phyloP scores from a whole-genome alignment of 2,329 filamentous ascomycete species.

The Teratosphaeria gauchensis region DNA sequence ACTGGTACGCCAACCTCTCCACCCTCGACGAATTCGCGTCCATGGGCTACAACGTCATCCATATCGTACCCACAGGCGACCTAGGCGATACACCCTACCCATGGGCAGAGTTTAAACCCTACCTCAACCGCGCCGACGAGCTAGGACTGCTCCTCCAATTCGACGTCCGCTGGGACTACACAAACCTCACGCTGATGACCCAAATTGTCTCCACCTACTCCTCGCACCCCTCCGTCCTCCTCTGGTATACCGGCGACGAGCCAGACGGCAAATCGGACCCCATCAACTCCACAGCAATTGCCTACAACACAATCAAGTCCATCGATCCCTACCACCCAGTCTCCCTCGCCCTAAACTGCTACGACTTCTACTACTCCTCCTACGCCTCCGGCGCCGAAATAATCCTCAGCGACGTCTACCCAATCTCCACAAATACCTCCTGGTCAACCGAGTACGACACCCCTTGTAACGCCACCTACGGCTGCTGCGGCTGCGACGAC shows the following conservation, averaged over 20 bases:
- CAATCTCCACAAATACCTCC: neutral
- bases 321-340: neutral
- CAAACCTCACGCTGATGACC: neutral
- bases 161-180: neutral
- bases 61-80: neutral
- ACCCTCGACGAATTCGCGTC: neutral
- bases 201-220: neutral
- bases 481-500: neutral
- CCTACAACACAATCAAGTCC: neutral
- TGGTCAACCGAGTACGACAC: neutral
- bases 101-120: neutral
- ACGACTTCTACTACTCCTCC: neutral
- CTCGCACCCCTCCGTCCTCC: neutral
- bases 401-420: neutral
- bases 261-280: neutral
- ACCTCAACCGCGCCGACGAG: neutral
- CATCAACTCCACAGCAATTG: neutral
- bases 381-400: neutral
- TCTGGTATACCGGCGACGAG: neutral
- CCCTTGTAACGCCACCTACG: neutral
- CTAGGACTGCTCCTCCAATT: neutral
- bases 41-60: neutral
- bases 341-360: neutral
- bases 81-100: neutral
- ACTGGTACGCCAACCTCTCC: neutral